Conservation (phyloP, 441 rosid species). For the Melastoma candidum region DNA sequence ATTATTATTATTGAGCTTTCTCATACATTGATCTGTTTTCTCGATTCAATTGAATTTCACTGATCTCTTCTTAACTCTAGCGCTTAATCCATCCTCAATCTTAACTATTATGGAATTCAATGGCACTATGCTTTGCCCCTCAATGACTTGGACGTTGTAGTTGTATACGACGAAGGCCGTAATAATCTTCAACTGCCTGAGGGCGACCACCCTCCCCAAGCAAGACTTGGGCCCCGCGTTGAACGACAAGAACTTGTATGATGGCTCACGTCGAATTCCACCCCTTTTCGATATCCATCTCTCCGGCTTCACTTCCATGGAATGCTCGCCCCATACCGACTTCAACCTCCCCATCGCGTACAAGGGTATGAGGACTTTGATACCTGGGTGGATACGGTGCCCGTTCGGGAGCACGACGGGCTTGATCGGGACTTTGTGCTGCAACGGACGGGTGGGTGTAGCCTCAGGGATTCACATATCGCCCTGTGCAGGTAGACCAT, state of each 20-base stretch:
- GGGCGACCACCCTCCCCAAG: conserved; percentile 28
- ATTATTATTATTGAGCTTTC: too few relatives aligned
- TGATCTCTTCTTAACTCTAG: too few relatives aligned
- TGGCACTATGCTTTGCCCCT: too few relatives aligned
- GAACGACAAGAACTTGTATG: conserved; percentile 26
- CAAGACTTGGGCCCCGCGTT: conserved; percentile 31
- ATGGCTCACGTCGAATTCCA: conserved; percentile 15
- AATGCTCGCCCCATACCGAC: conserved; percentile 26
- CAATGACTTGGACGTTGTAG: too few relatives aligned
- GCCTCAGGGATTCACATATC: too few relatives aligned
- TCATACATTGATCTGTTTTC: too few relatives aligned
- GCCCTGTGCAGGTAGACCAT: too few relatives aligned
- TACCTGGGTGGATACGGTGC: conserved; percentile 11
- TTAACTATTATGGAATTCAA: too few relatives aligned
- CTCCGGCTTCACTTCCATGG: conserved; percentile 24
- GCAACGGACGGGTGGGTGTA: conserved; percentile 27
- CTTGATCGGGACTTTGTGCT: conserved; percentile 17
- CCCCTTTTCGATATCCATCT: conserved; percentile 31
- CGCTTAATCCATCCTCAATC: too few relatives aligned
- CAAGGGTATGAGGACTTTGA: conserved; percentile 19
- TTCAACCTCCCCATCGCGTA: conserved; percentile 27
- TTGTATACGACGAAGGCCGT: too few relatives aligned
- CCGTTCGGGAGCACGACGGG: conserved; percentile 25
- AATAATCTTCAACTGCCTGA: conserved; percentile 21
- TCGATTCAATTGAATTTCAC: too few relatives aligned